Percentiles rank a stretch among this genome's conserved stretches.
Evolutionary conservation across 345 rosid species (phyloP).

Genomic region (Brassica incana): DNA sequence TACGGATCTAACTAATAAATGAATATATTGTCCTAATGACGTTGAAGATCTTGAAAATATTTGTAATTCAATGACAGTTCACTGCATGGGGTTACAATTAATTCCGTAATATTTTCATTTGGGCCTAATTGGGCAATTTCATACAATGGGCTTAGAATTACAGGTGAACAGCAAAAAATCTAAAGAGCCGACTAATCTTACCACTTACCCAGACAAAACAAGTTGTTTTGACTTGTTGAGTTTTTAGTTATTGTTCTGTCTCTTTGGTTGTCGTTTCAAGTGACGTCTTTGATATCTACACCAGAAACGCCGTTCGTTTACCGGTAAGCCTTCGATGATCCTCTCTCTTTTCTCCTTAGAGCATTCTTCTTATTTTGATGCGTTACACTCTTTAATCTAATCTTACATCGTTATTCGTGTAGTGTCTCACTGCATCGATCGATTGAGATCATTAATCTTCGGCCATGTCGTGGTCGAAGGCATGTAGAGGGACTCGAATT

Average conservation of each 20-base stretch:
- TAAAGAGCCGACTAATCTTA: background rate
- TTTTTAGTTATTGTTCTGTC: background rate
- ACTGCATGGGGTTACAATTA: background rate
- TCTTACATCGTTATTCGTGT: background rate
- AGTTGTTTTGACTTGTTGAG: background rate
- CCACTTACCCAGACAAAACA: background rate
- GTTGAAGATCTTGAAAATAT: conserved; percentile 12
- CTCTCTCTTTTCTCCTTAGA: background rate
- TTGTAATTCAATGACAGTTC: conserved; percentile 1
- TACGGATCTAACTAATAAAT: conserved; percentile 11
- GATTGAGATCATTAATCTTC: background rate
- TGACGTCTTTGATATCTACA: conserved; percentile 19
- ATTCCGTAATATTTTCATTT: background rate
- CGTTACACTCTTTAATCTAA: background rate
- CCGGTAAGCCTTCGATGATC: conserved; percentile 2
- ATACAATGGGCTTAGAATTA: background rate
- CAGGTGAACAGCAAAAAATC: background rate
- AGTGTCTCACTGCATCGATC: conserved; percentile 10
- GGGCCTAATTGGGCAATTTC: background rate
- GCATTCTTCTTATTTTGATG: background rate
- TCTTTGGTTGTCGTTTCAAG: background rate
- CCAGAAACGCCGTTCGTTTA: conserved; percentile 8
- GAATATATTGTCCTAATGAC: background rate
- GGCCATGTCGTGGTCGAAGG: conserved; percentile 26
- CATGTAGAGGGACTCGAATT: conserved; percentile 20